A percentile compares a stretch with the other conserved stretches of the same genome.
Evolutionary conservation across 371 early-diverging fungal genomes (phyloP).

Genomic region (Zopfochytrium polystomum): DNA sequence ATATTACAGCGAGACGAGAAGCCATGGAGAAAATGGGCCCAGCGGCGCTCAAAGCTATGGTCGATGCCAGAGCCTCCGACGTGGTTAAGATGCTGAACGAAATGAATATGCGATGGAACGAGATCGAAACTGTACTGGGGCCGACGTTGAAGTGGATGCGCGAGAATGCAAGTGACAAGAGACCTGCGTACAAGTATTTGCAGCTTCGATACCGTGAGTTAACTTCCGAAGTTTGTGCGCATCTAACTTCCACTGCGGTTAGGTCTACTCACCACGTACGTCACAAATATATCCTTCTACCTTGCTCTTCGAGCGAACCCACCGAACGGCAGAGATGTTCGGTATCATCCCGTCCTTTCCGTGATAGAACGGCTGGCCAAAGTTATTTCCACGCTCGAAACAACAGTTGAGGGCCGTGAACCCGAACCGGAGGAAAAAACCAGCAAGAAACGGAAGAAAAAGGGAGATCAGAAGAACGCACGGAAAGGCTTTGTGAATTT

Average conservation of each 20-base stretch:
- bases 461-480: constrained; percentile 12
- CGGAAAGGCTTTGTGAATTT: constrained; percentile 20
- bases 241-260: background rate
- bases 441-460: background rate
- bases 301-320: constrained; percentile 67
- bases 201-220: constrained; percentile 56
- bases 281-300: constrained; percentile 88
- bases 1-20: constrained; percentile 46
- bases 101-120: constrained; percentile 61
- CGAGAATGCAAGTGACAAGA: background rate
- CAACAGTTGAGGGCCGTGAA: constrained; percentile 53
- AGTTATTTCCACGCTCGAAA: constrained; percentile 67
- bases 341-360: constrained; percentile 76
- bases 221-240: background rate
- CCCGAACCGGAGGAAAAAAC: background rate
- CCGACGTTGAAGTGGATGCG: constrained; percentile 33
- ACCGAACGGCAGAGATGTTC: constrained; percentile 41
- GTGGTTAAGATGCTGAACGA: constrained; percentile 71
- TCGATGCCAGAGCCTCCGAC: constrained; percentile 80
- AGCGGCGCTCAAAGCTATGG: constrained; percentile 65
- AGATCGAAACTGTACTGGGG: constrained; percentile 32
- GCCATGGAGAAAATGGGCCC: constrained; percentile 57
- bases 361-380: constrained; percentile 69
- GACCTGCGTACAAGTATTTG: constrained; percentile 40
- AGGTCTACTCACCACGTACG: constrained; percentile 62